Evolutionary conservation across 768 basidiomycete species (phyloP).

Genomic region (Psilocybe cubensis): DNA sequence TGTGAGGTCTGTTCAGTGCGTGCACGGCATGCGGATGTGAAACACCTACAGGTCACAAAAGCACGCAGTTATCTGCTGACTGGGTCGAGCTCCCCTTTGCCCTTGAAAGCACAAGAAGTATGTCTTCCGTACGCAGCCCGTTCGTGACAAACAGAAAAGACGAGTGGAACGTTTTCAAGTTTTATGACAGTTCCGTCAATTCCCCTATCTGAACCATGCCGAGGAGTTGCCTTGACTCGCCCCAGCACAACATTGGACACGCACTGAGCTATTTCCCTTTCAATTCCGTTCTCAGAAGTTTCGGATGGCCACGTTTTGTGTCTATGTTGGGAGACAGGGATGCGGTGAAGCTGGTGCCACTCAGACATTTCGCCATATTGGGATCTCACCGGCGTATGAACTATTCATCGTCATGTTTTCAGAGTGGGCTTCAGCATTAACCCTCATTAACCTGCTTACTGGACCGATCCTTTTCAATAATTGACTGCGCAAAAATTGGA

Average conservation of each 20-base stretch:
- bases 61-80: slow-evolving; percentile 10
- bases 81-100: neutral
- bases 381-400: slow-evolving; percentile 16
- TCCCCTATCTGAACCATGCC: slow-evolving; percentile 7
- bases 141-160: slow-evolving; percentile 10
- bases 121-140: slow-evolving; percentile 10
- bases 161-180: slow-evolving; percentile 6
- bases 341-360: slow-evolving; percentile 10
- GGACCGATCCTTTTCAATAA: neutral
- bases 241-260: slow-evolving; percentile 7
- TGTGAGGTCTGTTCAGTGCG: slow-evolving; percentile 20
- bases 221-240: slow-evolving; percentile 9
- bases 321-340: slow-evolving; percentile 6
- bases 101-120: slow-evolving; percentile 4
- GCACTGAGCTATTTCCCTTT: slow-evolving; percentile 4
- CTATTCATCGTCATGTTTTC: neutral
- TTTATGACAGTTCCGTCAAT: slow-evolving; percentile 8
- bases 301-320: slow-evolving; percentile 22
- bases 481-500: neutral
- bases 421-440: neutral
- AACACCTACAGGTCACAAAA: slow-evolving; percentile 19
- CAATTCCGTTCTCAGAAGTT: slow-evolving; percentile 15
- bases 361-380: slow-evolving; percentile 18
- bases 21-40: slow-evolving; percentile 29
- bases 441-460: neutral